Evolutionary conservation across 371 early-diverging fungal genomes (phyloP), one percentile per base, ranked within the genome.

Genomic region (Conidiobolus incongruus): DNA sequence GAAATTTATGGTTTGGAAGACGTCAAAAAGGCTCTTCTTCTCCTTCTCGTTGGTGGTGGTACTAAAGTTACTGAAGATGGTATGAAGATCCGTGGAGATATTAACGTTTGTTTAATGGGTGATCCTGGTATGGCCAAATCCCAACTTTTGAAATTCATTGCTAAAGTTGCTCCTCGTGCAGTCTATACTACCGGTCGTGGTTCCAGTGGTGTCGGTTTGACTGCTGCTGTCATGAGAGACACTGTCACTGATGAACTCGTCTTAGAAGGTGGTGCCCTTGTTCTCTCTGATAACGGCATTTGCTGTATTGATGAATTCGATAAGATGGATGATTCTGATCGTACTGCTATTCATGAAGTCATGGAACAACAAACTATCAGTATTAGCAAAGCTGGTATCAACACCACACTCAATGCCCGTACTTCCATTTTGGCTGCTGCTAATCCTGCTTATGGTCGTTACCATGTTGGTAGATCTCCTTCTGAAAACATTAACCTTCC

Each of bases 41-140:
- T 95, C 36, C 68, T 86, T 46, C 62, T 95, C 31, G 76, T 95
- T 32, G 93, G 93, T 29, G 93, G 93, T 19, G 81, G 77, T 0
- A 66, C 80, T 35, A 87, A 87, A 59, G 68, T 65, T 11, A 77
- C 79, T 31, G 68, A 68, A n/a, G 89, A 89, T 45, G 88, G 89
- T 26, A 87, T 88, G 81, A 81, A 79, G 55, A 86, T 87, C 50
- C 77, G 90, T 60, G 88, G 81, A 20, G 95, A 97, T 54, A 76
- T 99, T 52, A 96, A 99, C 60, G 62, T 99, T 20, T 84, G 90
- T 48, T 61, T 99, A 49, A 93, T 99, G 80, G 99, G 99, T 52
- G 93, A 96, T 62, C 99, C 99, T 44, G 95, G 95, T 60, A 89
- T 94, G 38, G 92, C 94, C 48, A 93, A 93, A 60, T 82, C 83